Percentiles rank a stretch among this genome's conserved stretches.
Evolutionary conservation across 805 yeast species (phyloP).

Genomic region (Ogataea sp.): DNA sequence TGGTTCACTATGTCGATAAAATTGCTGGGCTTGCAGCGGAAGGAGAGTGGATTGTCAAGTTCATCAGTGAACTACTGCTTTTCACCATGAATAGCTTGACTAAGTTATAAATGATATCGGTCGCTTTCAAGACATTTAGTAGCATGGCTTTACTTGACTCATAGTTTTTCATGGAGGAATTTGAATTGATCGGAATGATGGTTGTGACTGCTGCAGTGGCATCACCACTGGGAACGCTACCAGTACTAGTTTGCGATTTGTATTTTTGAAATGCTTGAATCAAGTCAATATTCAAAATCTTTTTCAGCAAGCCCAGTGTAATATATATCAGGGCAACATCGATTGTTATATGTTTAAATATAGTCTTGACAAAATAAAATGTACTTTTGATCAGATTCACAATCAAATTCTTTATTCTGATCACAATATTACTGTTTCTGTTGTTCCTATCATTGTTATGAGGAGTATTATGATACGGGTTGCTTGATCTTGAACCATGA

Average conservation of each 20-base stretch:
- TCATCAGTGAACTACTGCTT: not conserved
- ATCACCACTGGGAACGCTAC: too few species aligned
- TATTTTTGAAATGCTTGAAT: not conserved
- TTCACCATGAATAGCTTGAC: not conserved
- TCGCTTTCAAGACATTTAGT: not conserved
- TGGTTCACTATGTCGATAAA: too few species aligned
- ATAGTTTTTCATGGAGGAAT: too few species aligned
- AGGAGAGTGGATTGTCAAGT: too few species aligned
- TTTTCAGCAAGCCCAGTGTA: constrained; percentile 9
- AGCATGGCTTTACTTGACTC: too few species aligned
- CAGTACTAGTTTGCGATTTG: not conserved
- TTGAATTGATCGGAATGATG: too few species aligned
- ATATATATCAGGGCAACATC: constrained; percentile 14
- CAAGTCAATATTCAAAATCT: constrained; percentile 1
- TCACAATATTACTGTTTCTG: not conserved
- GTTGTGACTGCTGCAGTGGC: too few species aligned
- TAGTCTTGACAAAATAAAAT: constrained; percentile 5
- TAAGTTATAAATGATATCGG: not conserved
- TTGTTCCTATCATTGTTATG: not conserved
- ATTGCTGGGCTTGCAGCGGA: too few species aligned
- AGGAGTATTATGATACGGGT: not conserved
- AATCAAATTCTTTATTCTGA: constrained; percentile 5
- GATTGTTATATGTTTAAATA: constrained; percentile 14
- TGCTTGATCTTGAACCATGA: not conserved
- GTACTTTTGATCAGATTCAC: constrained; percentile 4